Evolutionary conservation across 2,329 filamentous ascomycete genomes (phyloP).

Genomic region (Raffaelea ambrosiae): DNA sequence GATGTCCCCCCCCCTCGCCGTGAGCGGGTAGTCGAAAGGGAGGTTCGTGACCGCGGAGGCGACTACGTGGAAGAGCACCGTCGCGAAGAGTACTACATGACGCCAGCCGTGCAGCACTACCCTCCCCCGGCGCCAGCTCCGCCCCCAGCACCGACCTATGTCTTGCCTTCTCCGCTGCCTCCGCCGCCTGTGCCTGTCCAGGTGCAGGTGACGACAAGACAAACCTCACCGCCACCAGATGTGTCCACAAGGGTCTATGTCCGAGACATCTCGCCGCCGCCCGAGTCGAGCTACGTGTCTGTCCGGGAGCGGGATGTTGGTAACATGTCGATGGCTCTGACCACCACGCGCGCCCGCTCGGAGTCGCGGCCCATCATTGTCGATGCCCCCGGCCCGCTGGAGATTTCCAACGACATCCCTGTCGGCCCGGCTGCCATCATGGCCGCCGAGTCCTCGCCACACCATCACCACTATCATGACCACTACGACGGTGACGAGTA

Average conservation of each 20-base stretch:
- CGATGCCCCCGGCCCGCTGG: slow-evolving; percentile 24
- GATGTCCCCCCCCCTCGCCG: no score
- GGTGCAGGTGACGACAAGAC: slow-evolving; percentile 25
- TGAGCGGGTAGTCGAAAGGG: no score
- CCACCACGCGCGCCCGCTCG: slow-evolving; percentile 14
- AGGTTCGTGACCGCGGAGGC: slow-evolving; percentile 20
- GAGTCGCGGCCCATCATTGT: slow-evolving; percentile 31
- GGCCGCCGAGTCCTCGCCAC: not conserved
- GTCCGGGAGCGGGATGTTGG: no score
- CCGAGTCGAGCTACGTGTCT: no score
- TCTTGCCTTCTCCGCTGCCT: slow-evolving; percentile 23
- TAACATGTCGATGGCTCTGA: slow-evolving; percentile 10
- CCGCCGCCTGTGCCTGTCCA: slow-evolving; percentile 13
- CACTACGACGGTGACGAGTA: not conserved
- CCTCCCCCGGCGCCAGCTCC: slow-evolving; percentile 18
- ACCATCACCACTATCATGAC: not conserved
- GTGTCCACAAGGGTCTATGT: slow-evolving; percentile 34
- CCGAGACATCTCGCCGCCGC: slow-evolving; percentile 40
- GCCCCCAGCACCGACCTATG: slow-evolving; percentile 19
- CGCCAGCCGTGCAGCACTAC: slow-evolving; percentile 10
- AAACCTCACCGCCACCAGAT: slow-evolving; percentile 16
- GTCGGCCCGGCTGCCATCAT: slow-evolving; percentile 18
- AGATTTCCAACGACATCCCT: slow-evolving; percentile 24
- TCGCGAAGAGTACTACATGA: slow-evolving; percentile 30
- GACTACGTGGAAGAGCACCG: slow-evolving; percentile 38